Percentiles rank a stretch among this genome's conserved stretches.
Evolutionary conservation across 441 rosid species (phyloP).

Genomic region (Bocquillonia castaneifolia): DNA sequence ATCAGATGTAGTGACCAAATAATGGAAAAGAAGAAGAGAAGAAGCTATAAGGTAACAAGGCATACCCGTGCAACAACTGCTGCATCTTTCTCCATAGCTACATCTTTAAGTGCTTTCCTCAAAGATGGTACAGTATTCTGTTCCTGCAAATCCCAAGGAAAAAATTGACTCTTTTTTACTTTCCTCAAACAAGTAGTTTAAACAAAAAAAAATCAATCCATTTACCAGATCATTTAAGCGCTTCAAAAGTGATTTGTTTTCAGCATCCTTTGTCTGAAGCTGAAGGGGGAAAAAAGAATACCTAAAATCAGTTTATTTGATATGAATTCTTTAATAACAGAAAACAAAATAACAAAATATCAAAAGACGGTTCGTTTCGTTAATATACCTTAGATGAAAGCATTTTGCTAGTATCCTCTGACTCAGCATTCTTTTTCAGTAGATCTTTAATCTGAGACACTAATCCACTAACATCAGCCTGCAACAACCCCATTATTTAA

Average conservation of each 20-base stretch:
- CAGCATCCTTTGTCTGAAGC: constrained; percentile 64
- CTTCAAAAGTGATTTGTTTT: constrained; percentile 48
- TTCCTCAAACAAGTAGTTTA: too few relatives aligned
- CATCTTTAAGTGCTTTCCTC: constrained; percentile 88
- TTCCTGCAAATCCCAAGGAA: constrained; percentile 46
- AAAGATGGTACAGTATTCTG: constrained; percentile 82
- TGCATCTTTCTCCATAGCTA: constrained; percentile 98
- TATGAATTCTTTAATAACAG: not conserved
- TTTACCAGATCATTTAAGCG: constrained; percentile 68
- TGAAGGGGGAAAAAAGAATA: constrained; percentile 26
- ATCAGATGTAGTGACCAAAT: constrained; percentile 24
- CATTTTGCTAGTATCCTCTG: constrained; percentile 59
- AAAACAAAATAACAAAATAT: not conserved
- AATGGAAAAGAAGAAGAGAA: constrained; percentile 10
- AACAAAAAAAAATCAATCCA: not conserved
- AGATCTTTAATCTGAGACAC: constrained; percentile 77
- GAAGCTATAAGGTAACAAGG: constrained; percentile 7
- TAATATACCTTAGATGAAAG: constrained; percentile 55
- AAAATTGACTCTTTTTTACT: too few relatives aligned
- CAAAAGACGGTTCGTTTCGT: too few relatives aligned
- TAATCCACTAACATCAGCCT: constrained; percentile 83
- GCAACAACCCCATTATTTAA: constrained; percentile 24
- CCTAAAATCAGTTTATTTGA: constrained; percentile 8
- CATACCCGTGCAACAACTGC: constrained; percentile 90
- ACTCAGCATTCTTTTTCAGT: constrained; percentile 61